phyloP scores from a whole-genome alignment of 768 basidiomycete genomes.

The Cubamyces lactineus region DNA sequence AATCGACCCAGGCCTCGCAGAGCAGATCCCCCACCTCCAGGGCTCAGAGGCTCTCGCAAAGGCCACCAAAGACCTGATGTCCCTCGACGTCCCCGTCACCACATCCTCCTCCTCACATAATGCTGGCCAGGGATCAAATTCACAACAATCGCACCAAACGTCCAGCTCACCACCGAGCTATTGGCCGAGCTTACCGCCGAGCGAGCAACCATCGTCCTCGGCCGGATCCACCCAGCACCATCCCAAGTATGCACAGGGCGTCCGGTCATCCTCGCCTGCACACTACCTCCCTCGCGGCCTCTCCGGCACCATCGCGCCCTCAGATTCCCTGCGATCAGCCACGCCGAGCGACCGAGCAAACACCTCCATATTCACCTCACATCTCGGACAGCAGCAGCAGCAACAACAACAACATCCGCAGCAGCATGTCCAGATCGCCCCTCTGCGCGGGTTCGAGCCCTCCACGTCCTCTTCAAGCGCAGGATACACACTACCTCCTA shows the following conservation, averaged over 20 bases:
- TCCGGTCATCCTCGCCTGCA: slow-evolving; percentile 17
- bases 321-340: slow-evolving; percentile 15
- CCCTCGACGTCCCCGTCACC: slow-evolving; percentile 47
- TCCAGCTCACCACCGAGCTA: slow-evolving; percentile 25
- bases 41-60: slow-evolving; percentile 70
- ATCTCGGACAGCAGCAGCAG: slow-evolving; percentile 6
- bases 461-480: slow-evolving; percentile 7
- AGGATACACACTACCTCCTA: slow-evolving; percentile 18
- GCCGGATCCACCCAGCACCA: neutral
- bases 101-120: slow-evolving; percentile 21
- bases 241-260: slow-evolving; percentile 1
- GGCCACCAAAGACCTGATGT: slow-evolving; percentile 85
- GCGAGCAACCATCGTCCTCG: slow-evolving; percentile 5
- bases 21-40: slow-evolving; percentile 53
- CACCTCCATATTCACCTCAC: slow-evolving; percentile 9
- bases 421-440: slow-evolving; percentile 17
- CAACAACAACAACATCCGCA: neutral
- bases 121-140: slow-evolving; percentile 10
- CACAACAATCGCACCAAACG: slow-evolving; percentile 14
- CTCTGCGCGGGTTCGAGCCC: slow-evolving; percentile 10
- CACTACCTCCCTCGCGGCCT: slow-evolving; percentile 12
- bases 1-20: slow-evolving; percentile 42
- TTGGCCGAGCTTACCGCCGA: slow-evolving; percentile 22
- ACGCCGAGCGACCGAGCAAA: neutral
- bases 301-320: slow-evolving; percentile 5